Evolutionary conservation across 2,329 filamentous ascomycete species (phyloP).

Genomic region (Cercospora nicotianae): DNA sequence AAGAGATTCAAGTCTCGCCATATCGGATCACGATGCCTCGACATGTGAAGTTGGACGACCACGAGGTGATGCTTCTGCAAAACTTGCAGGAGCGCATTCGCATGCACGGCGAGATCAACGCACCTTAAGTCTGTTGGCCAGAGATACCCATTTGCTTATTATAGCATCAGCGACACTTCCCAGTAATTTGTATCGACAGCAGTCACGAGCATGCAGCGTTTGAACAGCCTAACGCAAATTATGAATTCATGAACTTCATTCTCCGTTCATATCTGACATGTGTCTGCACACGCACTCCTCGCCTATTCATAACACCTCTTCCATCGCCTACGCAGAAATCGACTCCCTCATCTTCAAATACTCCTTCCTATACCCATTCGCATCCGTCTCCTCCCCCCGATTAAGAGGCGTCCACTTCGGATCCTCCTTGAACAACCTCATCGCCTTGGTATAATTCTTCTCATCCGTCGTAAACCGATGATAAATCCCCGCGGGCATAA

Average conservation of each 20-base stretch:
- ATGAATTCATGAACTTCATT: not conserved
- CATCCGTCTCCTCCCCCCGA: conserved; percentile 72
- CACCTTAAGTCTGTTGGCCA: not conserved
- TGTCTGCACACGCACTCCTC: not conserved
- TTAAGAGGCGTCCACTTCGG: conserved; percentile 97
- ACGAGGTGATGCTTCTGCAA: conserved; percentile 42
- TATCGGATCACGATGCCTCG: conserved; percentile 39
- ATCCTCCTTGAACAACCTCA: conserved; percentile 97
- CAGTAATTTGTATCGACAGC: not conserved
- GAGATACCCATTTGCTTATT: not conserved
- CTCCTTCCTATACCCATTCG: conserved; percentile 73
- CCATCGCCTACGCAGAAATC: conserved; percentile 5
- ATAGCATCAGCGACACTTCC: not conserved
- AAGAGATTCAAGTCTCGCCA: conserved; percentile 38
- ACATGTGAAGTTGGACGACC: conserved; percentile 38
- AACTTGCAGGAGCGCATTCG: conserved; percentile 39
- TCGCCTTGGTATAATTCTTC: conserved; percentile 89
- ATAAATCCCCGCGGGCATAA: conserved; percentile 92
- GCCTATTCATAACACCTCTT: not conserved
- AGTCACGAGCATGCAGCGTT: not conserved
- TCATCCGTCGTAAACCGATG: conserved; percentile 95
- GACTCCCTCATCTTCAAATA: conserved; percentile 59
- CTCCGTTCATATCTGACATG: not conserved
- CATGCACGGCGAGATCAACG: conserved; percentile 18
- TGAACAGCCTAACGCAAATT: not conserved